These are phyloP conservation scores for Coemansia sp. DNA, from an alignment of 192 early-diverging fungal genomes.

Conservation along the genomic window DNA sequence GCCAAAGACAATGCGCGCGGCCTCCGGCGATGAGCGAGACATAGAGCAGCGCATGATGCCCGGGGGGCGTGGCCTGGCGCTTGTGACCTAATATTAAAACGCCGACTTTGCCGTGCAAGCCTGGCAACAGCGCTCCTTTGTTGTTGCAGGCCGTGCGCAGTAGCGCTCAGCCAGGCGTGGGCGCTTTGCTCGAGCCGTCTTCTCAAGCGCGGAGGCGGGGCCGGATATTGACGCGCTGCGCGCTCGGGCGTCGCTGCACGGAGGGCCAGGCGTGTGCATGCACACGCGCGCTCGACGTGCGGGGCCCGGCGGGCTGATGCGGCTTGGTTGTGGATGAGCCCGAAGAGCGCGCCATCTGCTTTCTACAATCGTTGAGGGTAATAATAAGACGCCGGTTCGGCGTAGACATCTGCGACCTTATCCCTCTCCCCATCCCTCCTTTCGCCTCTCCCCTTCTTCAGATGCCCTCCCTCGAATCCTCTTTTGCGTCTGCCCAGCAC, in stretches of 20 bases:
- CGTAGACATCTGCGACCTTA: constrained; percentile 22
- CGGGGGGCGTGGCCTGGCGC: no score
- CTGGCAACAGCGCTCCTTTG: neutral
- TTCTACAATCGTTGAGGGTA: constrained; percentile 15
- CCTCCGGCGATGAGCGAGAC: neutral
- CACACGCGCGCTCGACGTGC: constrained; percentile 1
- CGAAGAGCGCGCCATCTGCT: constrained; percentile 9
- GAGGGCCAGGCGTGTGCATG: neutral
- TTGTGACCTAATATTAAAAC: constrained; percentile 3
- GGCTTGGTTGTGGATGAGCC: constrained; percentile 3
- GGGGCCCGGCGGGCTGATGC: constrained; percentile 1
- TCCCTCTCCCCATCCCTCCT: constrained; percentile 17
- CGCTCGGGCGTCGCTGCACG: constrained; percentile 5
- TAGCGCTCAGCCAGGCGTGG: constrained; percentile 1
- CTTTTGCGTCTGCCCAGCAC: constrained; percentile 7
- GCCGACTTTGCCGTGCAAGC: neutral
- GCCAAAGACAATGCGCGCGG: neutral
- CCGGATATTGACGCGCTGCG: neutral
- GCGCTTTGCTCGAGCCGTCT: neutral
- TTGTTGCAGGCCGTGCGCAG: neutral
- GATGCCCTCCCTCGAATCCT: constrained; percentile 13
- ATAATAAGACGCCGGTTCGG: constrained; percentile 25
- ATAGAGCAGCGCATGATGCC: constrained; percentile 3
- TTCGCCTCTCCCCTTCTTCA: constrained; percentile 16
- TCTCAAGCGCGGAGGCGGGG: neutral